phyloP scores from a whole-genome alignment of 352 stramenopile genomes.

The Pythium aristosporum region DNA sequence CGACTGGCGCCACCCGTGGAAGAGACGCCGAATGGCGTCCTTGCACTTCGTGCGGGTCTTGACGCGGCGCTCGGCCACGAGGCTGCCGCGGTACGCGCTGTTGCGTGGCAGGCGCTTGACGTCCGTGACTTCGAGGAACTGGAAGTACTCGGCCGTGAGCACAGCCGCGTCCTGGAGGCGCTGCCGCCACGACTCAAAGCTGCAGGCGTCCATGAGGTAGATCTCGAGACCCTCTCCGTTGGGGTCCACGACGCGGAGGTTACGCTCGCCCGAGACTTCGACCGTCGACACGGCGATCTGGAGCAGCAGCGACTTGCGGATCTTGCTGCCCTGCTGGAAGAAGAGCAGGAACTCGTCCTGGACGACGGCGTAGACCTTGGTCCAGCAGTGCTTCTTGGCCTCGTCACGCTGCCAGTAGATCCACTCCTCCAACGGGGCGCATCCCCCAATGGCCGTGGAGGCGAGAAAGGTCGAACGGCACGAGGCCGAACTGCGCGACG shows the following conservation, averaged over 20 bases:
- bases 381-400: constrained; percentile 69
- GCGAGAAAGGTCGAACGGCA: constrained; percentile 48
- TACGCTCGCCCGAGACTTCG: constrained; percentile 58
- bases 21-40: constrained; percentile 42
- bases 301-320: constrained; percentile 54
- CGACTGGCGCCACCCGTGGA: constrained; percentile 32
- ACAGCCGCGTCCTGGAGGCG: constrained; percentile 60
- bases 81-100: constrained; percentile 64
- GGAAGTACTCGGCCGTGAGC: constrained; percentile 69
- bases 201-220: constrained; percentile 56
- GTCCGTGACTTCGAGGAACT: constrained; percentile 45
- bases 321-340: constrained; percentile 61
- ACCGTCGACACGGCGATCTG: constrained; percentile 77
- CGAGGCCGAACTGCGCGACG: constrained; percentile 28
- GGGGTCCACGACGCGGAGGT: constrained; percentile 67
- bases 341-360: constrained; percentile 84
- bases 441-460: constrained; percentile 26
- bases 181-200: constrained; percentile 48
- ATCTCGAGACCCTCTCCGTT: constrained; percentile 79
- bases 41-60: constrained; percentile 53
- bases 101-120: constrained; percentile 54
- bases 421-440: constrained; percentile 64
- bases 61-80: constrained; percentile 58
- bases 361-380: constrained; percentile 75
- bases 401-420: constrained; percentile 85